These are phyloP conservation scores for Arabidopsis hybrid DNA, from an alignment of 441 rosid species.

Conservation along the genomic window DNA sequence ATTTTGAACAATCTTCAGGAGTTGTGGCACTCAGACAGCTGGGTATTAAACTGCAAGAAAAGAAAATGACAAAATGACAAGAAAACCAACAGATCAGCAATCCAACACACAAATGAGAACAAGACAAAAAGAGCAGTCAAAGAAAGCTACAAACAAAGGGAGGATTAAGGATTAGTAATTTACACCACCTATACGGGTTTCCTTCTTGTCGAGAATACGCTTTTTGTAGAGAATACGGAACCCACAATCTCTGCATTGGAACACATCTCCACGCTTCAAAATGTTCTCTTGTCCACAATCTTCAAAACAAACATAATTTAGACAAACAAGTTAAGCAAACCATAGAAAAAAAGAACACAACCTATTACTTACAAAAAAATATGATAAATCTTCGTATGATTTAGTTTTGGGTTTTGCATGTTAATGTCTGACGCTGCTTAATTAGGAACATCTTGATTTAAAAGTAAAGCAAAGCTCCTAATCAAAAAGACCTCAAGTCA, in stretches of 20 bases:
- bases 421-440: no score
- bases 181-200: conserved; percentile 68
- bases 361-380: neutral
- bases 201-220: conserved; percentile 92
- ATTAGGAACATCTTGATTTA: no score
- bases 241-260: conserved; percentile 95
- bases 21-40: conserved; percentile 17
- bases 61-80: neutral
- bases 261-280: conserved; percentile 86
- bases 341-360: neutral
- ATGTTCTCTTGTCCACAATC: conserved; percentile 90
- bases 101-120: neutral
- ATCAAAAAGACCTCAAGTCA: no score
- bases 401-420: no score
- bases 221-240: conserved; percentile 92
- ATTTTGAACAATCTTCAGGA: neutral
- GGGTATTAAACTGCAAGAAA: conserved; percentile 19
- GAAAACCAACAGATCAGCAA: conserved; percentile 14
- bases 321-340: neutral
- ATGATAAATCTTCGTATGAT: neutral
- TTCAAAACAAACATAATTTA: conserved; percentile 37
- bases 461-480: no score
- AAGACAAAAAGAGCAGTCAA: neutral
- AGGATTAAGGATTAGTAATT: neutral
- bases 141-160: neutral